Evolutionary conservation across 805 yeast species (phyloP), one percentile per base, ranked within the genome.

Genomic region (Sugiyamaella lignohabitans): DNA sequence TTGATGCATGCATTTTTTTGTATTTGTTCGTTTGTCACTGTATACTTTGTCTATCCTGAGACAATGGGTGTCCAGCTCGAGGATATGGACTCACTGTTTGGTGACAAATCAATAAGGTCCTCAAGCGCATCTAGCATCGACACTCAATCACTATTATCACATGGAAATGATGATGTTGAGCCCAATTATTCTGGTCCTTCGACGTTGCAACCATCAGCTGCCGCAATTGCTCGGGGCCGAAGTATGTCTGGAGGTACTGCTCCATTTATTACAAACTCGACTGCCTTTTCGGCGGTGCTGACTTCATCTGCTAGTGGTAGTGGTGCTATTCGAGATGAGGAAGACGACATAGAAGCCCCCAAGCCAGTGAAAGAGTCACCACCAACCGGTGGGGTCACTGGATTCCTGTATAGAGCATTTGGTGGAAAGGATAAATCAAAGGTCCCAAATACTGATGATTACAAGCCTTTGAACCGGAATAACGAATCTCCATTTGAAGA

Each of bases 41-140:
- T 88, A 10, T 78, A 74, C 66, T 74, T 73, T 47, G 68, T 80
- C 40, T 87, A 84, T 62, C 96, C 96, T 1, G 97, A 89, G 62
- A 89, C 96, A 1, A 87, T 84, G 57, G 96, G 96, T 8, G 78
- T 88, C 42, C 74, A 82, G 21, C 72, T 88, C 47, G 97, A 89
- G 61, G 96, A 89, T 49, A 88, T 89, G 95, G 96, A 89, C 52
- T 76, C 85, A 2, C 75, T 88, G 11, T 88, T 89, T 63, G 95
- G 89, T 54, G 96, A 81, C 57, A 72, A 55, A 62, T 61, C 71
- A 2, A 47, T 62, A 2, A 50, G 35, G 6, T 49, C 60, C 19
- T 53, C 62, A 1, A 46, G 53, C 8, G 42, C 50, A 10, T 20
- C 45, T 20, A 54, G 49, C 32, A 10, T 14, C 5, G 63, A 58